A percentile compares a stretch with the other conserved stretches of the same genome.
phyloP scores from a whole-genome alignment of 2,329 filamentous ascomycete species.

The Colletotrichum graminicola region DNA sequence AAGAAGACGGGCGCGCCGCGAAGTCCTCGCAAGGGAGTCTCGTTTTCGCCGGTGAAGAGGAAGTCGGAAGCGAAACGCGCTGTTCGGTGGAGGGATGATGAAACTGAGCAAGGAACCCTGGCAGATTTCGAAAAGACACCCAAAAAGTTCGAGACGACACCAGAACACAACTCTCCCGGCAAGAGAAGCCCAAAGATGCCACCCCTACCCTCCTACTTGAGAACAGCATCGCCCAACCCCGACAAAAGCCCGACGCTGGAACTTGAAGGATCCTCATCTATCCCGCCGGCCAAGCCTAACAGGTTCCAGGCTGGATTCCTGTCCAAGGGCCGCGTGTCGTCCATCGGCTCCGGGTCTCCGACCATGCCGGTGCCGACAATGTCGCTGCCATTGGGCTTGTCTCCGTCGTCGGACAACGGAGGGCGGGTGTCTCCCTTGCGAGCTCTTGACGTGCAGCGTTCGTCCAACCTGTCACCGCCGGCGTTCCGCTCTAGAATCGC shows the following conservation, averaged over 20 bases:
- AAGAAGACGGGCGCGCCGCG: conserved; percentile 70
- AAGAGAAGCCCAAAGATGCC: conserved; percentile 51
- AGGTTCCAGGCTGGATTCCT: conserved; percentile 93
- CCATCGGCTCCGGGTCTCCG: conserved; percentile 69
- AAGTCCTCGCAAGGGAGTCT: conserved; percentile 73
- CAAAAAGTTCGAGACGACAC: conserved; percentile 71
- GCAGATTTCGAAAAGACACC: conserved; percentile 95
- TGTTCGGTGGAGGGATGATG: conserved; percentile 94
- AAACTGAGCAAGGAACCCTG: conserved; percentile 82
- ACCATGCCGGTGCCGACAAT: conserved; percentile 67
- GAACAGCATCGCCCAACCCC: conserved; percentile 60
- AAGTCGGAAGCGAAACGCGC: conserved; percentile 77
- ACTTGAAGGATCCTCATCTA: conserved; percentile 57
- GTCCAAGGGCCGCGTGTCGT: conserved; percentile 64
- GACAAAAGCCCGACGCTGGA: conserved; percentile 70
- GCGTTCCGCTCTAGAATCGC: conserved; percentile 50
- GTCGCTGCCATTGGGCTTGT: conserved; percentile 68
- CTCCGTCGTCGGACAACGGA: conserved; percentile 63
- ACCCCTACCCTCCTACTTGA: conserved; percentile 65
- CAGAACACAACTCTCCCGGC: conserved; percentile 65
- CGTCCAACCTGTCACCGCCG: conserved; percentile 64
- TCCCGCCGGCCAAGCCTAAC: conserved; percentile 67
- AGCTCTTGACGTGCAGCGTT: conserved; percentile 62
- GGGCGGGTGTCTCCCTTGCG: conserved; percentile 61
- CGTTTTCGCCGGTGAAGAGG: conserved; percentile 86